A percentile compares a stretch with the other conserved stretches of the same genome.
These are phyloP conservation scores for Leishmania major DNA, from an alignment of 208 protist genomes.

Conservation along the genomic window DNA sequence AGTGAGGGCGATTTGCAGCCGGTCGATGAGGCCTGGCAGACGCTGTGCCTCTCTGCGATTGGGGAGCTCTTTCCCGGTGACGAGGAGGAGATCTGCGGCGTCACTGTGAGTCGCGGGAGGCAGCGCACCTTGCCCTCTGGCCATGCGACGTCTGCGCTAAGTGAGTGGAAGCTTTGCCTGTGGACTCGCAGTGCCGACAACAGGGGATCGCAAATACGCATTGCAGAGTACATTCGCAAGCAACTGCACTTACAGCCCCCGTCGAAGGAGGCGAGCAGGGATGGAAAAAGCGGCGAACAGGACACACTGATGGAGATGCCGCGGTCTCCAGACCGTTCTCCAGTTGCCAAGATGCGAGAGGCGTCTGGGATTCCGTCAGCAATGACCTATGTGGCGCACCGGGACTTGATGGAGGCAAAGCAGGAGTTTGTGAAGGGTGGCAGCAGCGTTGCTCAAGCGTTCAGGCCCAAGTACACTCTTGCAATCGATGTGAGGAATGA, in stretches of 20 bases:
- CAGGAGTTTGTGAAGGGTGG: conserved; percentile 43
- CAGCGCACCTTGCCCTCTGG: conserved; percentile 17
- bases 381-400: conserved; percentile 69
- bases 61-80: conserved; percentile 78
- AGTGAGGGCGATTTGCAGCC: conserved; percentile 25
- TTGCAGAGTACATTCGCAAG: conserved; percentile 62
- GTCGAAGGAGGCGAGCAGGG: conserved; percentile 6
- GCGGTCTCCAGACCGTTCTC: conserved; percentile 3
- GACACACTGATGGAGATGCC: not conserved
- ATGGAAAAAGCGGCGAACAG: not conserved
- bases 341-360: conserved; percentile 18
- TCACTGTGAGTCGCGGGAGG: conserved; percentile 67
- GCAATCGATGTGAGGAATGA: conserved; percentile 9
- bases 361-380: conserved; percentile 11
- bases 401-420: conserved; percentile 83
- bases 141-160: conserved; percentile 9
- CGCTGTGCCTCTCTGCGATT: conserved; percentile 73
- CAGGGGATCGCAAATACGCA: conserved; percentile 54
- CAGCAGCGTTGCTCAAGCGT: conserved; percentile 16
- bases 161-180: conserved; percentile 83
- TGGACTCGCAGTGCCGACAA: conserved; percentile 87
- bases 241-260: conserved; percentile 29
- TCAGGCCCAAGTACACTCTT: conserved; percentile 60
- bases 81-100: conserved; percentile 88
- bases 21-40: conserved; percentile 83